phyloP scores from a whole-genome alignment of 164 flowering plant genomes.

The Macadamia integrifolia region DNA sequence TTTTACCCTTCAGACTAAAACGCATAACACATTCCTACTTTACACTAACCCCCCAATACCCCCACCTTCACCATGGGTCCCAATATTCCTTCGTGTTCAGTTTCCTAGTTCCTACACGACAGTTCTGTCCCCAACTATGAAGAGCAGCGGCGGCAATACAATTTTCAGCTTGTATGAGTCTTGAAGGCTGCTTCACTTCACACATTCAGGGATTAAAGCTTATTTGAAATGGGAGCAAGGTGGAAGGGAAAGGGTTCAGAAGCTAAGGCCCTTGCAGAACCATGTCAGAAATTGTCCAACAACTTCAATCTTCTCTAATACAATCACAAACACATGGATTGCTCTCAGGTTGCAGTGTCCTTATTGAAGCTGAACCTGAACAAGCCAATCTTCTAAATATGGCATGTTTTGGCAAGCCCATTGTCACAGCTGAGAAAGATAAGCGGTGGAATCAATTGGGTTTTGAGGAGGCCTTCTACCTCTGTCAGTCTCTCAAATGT shows the following conservation, averaged over 20 bases:
- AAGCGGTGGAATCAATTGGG: conserved; percentile 59
- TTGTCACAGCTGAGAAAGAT: conserved; percentile 40
- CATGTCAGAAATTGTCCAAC: conserved; percentile 48
- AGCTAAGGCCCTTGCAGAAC: conserved; percentile 54
- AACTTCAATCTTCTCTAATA: conserved; percentile 38
- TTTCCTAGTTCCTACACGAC: no score
- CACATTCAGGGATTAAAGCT: no score
- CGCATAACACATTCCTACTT: no score
- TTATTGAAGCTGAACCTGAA: conserved; percentile 38
- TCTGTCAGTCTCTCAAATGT: conserved; percentile 43
- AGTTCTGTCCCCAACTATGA: no score
- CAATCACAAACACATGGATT: conserved; percentile 41
- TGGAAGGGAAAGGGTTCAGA: conserved; percentile 68
- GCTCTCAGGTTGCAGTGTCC: conserved; percentile 46
- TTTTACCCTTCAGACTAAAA: no score
- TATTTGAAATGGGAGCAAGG: conserved; percentile 37
- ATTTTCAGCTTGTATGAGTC: no score
- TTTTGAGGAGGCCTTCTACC: conserved; percentile 61
- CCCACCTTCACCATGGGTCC: no score
- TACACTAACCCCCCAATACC: no score
- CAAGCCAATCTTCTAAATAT: conserved; percentile 38
- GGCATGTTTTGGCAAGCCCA: conserved; percentile 54
- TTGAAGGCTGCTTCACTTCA: no score
- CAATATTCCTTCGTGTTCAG: no score
- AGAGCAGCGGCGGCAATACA: no score